Percentiles rank a stretch among this genome's conserved stretches.
Conservation (phyloP, 2,329 filamentous ascomycete species). For the Aspergillus piperis region DNA sequence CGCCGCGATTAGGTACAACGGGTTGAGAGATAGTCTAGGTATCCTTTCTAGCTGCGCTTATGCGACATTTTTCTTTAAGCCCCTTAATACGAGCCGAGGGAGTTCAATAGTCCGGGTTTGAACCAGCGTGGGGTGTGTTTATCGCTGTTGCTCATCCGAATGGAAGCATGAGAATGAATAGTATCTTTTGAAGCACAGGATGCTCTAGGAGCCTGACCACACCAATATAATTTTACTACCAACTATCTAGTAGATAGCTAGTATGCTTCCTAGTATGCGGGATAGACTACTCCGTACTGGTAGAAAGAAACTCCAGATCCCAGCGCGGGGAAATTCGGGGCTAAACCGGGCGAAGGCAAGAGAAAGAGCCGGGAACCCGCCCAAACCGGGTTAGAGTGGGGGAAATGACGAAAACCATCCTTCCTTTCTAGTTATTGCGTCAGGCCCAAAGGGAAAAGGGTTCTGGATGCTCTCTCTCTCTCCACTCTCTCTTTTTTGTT, state of each 20-base stretch:
- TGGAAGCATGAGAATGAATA: neutral
- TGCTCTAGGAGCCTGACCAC: no score
- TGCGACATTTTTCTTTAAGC: constrained; percentile 7
- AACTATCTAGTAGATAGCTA: no score
- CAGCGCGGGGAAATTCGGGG: constrained; percentile 25
- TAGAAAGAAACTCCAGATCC: neutral
- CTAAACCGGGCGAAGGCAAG: constrained; percentile 15
- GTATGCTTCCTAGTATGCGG: no score
- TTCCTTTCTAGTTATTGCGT: constrained; percentile 18
- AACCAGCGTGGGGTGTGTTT: neutral
- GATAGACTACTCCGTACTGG: no score
- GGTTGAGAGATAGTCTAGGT: neutral
- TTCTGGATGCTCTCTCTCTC: constrained; percentile 2
- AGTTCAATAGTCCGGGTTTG: neutral
- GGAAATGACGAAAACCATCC: constrained; percentile 21
- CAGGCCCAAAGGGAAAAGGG: constrained; percentile 6
- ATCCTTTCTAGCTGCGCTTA: neutral
- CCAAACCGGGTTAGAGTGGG: constrained; percentile 22
- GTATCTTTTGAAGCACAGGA: no score
- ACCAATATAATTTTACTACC: no score
- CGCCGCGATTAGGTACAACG: constrained; percentile 1
- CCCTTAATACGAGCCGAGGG: neutral
- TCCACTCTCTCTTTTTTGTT: neutral
- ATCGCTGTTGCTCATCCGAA: neutral
- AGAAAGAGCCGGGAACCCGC: constrained; percentile 21